phyloP scores from a whole-genome alignment of 202 grass and related monocot species.

The Bolboschoenoplectus hybrid region DNA sequence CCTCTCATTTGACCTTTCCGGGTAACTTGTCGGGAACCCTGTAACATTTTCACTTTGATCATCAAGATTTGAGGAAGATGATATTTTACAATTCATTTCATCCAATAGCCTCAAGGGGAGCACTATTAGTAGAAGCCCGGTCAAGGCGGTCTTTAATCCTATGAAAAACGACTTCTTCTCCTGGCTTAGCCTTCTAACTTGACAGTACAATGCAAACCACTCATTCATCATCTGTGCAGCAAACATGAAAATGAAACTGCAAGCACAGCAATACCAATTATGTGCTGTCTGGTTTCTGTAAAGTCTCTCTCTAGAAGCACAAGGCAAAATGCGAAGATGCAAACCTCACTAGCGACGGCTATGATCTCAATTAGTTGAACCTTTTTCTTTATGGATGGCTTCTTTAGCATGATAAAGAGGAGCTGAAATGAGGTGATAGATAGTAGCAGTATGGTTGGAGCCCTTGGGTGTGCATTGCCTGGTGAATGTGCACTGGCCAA shows the following conservation, averaged over 20 bases:
- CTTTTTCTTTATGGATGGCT: slow-evolving; percentile 88
- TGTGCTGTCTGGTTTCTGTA: slow-evolving; percentile 38
- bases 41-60: slow-evolving; percentile 35
- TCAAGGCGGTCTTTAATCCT: slow-evolving; percentile 57
- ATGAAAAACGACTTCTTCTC: slow-evolving; percentile 54
- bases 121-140: slow-evolving; percentile 58
- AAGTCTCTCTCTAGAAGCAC: slow-evolving; percentile 46
- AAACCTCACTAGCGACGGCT: slow-evolving; percentile 65
- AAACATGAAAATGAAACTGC: slow-evolving; percentile 48
- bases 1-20: slow-evolving; percentile 48
- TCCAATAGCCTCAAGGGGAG: slow-evolving; percentile 50
- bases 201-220: slow-evolving; percentile 71
- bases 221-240: slow-evolving; percentile 69
- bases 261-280: slow-evolving; percentile 64
- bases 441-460: slow-evolving; percentile 45
- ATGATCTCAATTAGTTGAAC: slow-evolving; percentile 86
- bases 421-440: slow-evolving; percentile 76
- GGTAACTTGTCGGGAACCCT: neutral
- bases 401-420: slow-evolving; percentile 60
- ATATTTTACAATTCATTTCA: slow-evolving; percentile 33
- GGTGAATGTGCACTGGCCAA: slow-evolving; percentile 58
- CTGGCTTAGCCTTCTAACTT: slow-evolving; percentile 53
- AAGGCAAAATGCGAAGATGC: slow-evolving; percentile 69
- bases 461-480: slow-evolving; percentile 34
- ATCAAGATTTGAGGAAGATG: slow-evolving; percentile 31